Conservation (phyloP, 331 rosid species). For the Telfairia occidentalis region DNA sequence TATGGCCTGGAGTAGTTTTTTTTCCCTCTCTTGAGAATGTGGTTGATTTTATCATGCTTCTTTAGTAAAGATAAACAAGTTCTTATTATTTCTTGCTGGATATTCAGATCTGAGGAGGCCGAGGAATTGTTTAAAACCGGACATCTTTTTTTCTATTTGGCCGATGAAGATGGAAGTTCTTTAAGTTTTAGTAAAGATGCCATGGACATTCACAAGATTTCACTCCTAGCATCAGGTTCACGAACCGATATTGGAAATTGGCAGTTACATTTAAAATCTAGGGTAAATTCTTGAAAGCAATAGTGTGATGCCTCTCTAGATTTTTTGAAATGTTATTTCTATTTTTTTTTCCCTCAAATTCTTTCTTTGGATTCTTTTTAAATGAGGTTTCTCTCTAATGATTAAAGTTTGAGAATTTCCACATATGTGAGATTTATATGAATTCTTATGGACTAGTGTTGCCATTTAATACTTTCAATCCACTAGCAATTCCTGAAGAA, state of each 20-base stretch:
- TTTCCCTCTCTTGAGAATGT: background rate
- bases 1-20: background rate
- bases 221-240: constrained; percentile 72
- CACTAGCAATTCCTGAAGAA: background rate
- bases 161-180: constrained; percentile 69
- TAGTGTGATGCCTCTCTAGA: constrained; percentile 9
- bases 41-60: background rate
- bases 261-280: constrained; percentile 88
- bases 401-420: background rate
- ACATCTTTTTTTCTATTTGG: constrained; percentile 86
- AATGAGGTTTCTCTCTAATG: background rate
- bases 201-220: constrained; percentile 33
- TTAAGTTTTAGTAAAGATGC: constrained; percentile 40
- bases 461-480: constrained; percentile 1
- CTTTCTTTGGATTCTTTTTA: background rate
- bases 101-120: constrained; percentile 42
- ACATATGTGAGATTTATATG: too few species aligned
- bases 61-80: background rate
- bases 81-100: constrained; percentile 19
- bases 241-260: constrained; percentile 77
- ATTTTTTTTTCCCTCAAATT: background rate
- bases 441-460: background rate
- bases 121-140: constrained; percentile 37
- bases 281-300: constrained; percentile 35
- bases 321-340: background rate